These are phyloP conservation scores for Neophaeococcomyces aloes DNA, from an alignment of 2,329 filamentous ascomycete genomes.

Conservation along the genomic window DNA sequence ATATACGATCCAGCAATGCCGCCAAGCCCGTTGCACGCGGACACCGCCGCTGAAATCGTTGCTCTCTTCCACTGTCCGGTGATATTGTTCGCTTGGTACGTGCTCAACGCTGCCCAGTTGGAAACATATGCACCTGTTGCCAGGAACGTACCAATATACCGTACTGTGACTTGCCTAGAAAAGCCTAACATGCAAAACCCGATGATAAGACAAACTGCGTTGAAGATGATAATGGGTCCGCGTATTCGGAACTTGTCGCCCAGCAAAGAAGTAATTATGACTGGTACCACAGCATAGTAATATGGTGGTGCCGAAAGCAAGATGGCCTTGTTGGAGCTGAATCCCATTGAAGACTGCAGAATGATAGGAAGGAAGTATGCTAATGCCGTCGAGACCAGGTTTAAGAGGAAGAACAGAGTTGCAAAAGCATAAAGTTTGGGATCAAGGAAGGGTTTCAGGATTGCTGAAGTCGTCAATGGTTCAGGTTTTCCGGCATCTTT, in stretches of 20 bases:
- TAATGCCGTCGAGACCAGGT: constrained; percentile 54
- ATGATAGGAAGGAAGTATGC: constrained; percentile 55
- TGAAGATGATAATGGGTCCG: constrained; percentile 55
- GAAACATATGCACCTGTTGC: constrained; percentile 58
- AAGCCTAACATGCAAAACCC: constrained; percentile 59
- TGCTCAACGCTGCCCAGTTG: constrained; percentile 58
- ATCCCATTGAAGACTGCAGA: constrained; percentile 46
- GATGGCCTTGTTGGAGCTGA: constrained; percentile 44
- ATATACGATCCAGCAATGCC: constrained; percentile 58
- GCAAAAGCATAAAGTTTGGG: constrained; percentile 56
- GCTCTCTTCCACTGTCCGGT: constrained; percentile 55
- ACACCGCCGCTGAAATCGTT: constrained; percentile 50
- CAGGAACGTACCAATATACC: constrained; percentile 55
- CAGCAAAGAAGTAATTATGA: constrained; percentile 51
- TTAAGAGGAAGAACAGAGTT: constrained; percentile 55
- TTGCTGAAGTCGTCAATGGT: constrained; percentile 44
- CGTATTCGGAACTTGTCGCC: constrained; percentile 52
- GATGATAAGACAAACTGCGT: constrained; percentile 49
- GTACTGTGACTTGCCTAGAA: constrained; percentile 45
- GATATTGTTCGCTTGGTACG: constrained; percentile 54
- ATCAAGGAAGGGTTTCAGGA: constrained; percentile 49
- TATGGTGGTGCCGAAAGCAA: constrained; percentile 57
- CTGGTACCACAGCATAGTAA: constrained; percentile 56
- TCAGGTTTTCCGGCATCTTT: constrained; percentile 47
- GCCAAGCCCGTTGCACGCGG: constrained; percentile 52